Conservation (phyloP, 257 asterid genomes). For the Hygrophila difformis region DNA sequence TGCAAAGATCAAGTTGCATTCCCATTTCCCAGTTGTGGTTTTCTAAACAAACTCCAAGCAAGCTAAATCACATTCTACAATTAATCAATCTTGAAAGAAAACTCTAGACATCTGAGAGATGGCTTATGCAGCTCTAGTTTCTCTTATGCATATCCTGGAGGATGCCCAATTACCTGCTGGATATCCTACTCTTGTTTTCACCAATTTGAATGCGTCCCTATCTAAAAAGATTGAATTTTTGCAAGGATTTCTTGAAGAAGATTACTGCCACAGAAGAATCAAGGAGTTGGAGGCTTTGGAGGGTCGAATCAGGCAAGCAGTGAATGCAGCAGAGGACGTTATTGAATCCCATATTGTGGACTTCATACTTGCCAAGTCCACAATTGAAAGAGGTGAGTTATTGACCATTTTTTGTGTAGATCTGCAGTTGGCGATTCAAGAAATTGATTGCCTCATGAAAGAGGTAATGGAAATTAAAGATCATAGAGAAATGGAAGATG, state of each 20-base stretch:
- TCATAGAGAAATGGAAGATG: background rate
- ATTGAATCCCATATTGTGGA: slow-evolving; percentile 4
- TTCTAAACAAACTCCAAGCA: background rate
- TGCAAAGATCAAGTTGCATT: too few species aligned
- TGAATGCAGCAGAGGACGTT: slow-evolving; percentile 8
- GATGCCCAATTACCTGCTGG: too few species aligned
- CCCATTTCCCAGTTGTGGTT: too few species aligned
- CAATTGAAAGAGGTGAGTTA: background rate
- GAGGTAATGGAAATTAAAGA: slow-evolving; percentile 3
- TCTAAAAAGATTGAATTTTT: background rate
- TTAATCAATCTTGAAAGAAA: background rate
- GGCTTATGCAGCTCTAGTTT: slow-evolving; percentile 9
- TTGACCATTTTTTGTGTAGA: background rate
- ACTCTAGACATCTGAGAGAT: background rate
- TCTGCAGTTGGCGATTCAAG: background rate
- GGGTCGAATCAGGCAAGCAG: background rate
- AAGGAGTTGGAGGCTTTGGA: slow-evolving; percentile 2
- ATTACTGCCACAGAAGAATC: background rate
- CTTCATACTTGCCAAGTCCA: too few species aligned
- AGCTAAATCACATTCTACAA: background rate
- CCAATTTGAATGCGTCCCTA: too few species aligned
- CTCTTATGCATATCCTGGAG: slow-evolving; percentile 7
- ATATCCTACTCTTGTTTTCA: too few species aligned
- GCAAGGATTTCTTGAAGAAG: background rate
- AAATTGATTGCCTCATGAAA: background rate